A percentile compares a stretch with the other conserved stretches of the same genome.
Evolutionary conservation across 306 rosid genomes (phyloP).

Genomic region (Begonia loranthoides): DNA sequence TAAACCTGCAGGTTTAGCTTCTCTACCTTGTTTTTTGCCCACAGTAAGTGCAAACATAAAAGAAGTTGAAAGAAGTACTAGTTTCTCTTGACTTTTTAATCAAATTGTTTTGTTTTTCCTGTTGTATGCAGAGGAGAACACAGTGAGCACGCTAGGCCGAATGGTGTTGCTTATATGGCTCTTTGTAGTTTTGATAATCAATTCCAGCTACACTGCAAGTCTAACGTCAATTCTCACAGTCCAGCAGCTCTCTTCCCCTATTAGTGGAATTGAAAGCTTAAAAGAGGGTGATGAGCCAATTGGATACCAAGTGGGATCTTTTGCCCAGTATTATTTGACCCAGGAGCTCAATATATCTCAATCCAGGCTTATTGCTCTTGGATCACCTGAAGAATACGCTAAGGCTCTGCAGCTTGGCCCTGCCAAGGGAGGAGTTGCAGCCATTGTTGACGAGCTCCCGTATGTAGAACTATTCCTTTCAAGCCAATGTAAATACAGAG

Average conservation of each 20-base stretch:
- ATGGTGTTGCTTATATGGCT: slow-evolving; percentile 76
- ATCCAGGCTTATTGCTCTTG: slow-evolving; percentile 69
- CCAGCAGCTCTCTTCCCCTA: slow-evolving; percentile 61
- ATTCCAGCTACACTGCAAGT: slow-evolving; percentile 98
- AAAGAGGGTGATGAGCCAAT: slow-evolving; percentile 47
- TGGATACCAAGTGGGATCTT: slow-evolving; percentile 90
- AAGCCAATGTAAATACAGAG: slow-evolving; percentile 64
- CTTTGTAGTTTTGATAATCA: slow-evolving; percentile 89
- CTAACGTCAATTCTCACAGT: slow-evolving; percentile 95
- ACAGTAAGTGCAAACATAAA: slow-evolving; percentile 47
- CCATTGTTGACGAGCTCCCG: slow-evolving; percentile 73
- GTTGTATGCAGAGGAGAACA: slow-evolving; percentile 72
- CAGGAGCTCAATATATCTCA: slow-evolving; percentile 65
- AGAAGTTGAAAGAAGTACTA: neutral
- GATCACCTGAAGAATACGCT: slow-evolving; percentile 70
- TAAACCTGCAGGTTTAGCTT: slow-evolving; percentile 87
- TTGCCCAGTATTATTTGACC: slow-evolving; percentile 51
- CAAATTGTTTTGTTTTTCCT: neutral
- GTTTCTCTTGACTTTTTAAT: neutral
- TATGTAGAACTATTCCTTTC: slow-evolving; percentile 74
- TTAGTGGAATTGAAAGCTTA: slow-evolving; percentile 72
- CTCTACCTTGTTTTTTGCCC: slow-evolving; percentile 88
- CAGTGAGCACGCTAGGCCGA: slow-evolving; percentile 82
- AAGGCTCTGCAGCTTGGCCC: slow-evolving; percentile 73
- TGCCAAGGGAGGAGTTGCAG: slow-evolving; percentile 76